Evolutionary conservation across 148 eudicot genomes (phyloP).

Genomic region (Rhododendron ferrugineum): DNA sequence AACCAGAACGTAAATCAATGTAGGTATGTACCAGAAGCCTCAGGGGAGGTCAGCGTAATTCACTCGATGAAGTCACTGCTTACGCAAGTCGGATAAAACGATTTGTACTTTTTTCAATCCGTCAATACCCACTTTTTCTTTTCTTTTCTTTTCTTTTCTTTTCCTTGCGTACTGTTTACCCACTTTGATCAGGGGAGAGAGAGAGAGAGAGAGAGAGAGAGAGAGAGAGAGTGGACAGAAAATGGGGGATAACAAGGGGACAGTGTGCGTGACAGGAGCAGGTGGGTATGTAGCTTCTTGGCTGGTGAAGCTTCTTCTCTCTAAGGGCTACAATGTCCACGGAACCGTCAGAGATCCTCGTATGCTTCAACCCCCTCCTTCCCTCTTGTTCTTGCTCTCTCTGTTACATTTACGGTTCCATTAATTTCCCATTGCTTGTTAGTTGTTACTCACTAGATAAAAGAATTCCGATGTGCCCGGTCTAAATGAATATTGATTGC

Average conservation of each 20-base stretch:
- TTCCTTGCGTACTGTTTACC: too few species aligned
- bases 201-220: neutral
- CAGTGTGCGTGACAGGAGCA: conserved; percentile 69
- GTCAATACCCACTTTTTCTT: too few species aligned
- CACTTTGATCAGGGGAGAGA: too few species aligned
- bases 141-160: too few species aligned
- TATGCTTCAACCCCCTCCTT: neutral
- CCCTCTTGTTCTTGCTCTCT: neutral
- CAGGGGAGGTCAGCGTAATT: neutral
- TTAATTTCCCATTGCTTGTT: neutral
- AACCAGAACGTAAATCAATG: too few species aligned
- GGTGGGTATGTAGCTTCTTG: conserved; percentile 69
- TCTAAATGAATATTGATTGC: neutral
- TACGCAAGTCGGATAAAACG: neutral
- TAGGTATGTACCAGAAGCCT: too few species aligned
- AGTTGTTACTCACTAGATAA: neutral
- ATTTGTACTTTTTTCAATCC: too few species aligned
- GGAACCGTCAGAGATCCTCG: conserved; percentile 69
- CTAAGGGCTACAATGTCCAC: conserved; percentile 37
- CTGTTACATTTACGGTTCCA: neutral
- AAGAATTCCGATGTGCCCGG: neutral
- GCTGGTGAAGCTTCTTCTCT: conserved; percentile 60
- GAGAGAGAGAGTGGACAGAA: neutral
- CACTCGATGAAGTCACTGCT: neutral
- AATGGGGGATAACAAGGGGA: conserved; percentile 19